These are phyloP conservation scores for Rubia balearica DNA, from an alignment of 305 asterid species.

Conservation along the genomic window DNA sequence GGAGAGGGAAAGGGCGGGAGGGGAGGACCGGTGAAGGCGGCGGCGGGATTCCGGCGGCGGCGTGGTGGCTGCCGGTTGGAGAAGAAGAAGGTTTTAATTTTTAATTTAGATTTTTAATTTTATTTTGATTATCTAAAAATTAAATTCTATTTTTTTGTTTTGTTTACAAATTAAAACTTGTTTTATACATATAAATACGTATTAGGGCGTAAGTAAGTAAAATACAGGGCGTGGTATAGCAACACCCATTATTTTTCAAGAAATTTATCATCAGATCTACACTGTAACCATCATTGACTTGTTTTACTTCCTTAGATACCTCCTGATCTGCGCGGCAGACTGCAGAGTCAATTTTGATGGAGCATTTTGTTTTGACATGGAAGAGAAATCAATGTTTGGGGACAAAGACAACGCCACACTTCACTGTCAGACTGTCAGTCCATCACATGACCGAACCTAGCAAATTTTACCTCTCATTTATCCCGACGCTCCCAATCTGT, in stretches of 20 bases:
- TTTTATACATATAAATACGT: too few species aligned
- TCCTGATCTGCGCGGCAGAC: neutral
- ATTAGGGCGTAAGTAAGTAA: too few species aligned
- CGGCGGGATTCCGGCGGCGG: too few species aligned
- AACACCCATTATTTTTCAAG: neutral
- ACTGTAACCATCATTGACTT: neutral
- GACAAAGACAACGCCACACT: constrained; percentile 6
- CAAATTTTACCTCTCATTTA: neutral
- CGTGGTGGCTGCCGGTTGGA: too few species aligned
- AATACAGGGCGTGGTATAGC: too few species aligned
- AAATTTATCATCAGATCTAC: neutral
- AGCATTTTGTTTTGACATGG: constrained; percentile 9
- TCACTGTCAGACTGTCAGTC: neutral
- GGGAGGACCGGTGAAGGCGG: too few species aligned
- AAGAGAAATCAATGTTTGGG: constrained; percentile 6
- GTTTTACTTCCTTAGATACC: constrained; percentile 2
- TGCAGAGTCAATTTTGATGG: constrained; percentile 12
- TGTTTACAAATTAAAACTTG: too few species aligned
- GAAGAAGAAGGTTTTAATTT: too few species aligned
- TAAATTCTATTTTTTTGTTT: too few species aligned
- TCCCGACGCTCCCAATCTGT: constrained; percentile 4
- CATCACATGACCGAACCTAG: constrained; percentile 1
- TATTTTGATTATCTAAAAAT: too few species aligned
- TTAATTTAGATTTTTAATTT: too few species aligned
- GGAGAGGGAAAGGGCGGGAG: too few species aligned